Evolutionary conservation across 768 basidiomycete genomes (phyloP).

Genomic region (Myochromella boudieri): DNA sequence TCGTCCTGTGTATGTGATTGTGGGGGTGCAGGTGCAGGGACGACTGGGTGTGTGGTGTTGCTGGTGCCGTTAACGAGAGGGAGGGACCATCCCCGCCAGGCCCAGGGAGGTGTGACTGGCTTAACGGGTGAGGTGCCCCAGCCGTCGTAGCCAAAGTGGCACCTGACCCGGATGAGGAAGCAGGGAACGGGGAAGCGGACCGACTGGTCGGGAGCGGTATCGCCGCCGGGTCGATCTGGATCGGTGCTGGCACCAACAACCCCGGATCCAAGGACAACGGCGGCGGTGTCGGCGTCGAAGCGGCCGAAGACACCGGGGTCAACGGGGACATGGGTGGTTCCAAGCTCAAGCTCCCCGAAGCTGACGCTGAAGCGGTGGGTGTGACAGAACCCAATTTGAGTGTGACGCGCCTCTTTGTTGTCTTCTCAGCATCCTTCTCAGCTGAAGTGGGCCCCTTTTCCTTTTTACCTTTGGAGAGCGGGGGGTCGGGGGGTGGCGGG

Average conservation of each 20-base stretch:
- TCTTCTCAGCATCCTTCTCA: constrained; percentile 21
- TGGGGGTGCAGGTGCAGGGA: not conserved
- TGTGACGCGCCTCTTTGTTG: not conserved
- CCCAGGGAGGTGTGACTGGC: constrained; percentile 13
- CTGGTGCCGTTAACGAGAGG: not conserved
- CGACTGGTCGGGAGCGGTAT: constrained; percentile 13
- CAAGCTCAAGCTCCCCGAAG: no score
- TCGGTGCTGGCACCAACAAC: constrained; percentile 11
- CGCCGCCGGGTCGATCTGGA: constrained; percentile 16
- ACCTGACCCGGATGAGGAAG: constrained; percentile 5
- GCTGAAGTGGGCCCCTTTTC: constrained; percentile 20
- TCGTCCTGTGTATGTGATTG: constrained; percentile 2
- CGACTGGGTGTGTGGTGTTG: not conserved
- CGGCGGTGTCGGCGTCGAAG: constrained; percentile 17
- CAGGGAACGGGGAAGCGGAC: constrained; percentile 10
- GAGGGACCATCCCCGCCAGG: not conserved
- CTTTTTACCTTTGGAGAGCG: constrained; percentile 28
- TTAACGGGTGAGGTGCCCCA: constrained; percentile 16
- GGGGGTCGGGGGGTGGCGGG: constrained; percentile 29
- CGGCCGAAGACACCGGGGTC: not conserved
- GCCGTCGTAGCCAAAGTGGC: not conserved
- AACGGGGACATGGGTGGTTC: not conserved
- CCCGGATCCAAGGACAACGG: constrained; percentile 26
- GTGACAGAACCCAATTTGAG: no score
- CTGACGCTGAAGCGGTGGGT: no score